Evolutionary conservation across 2,329 filamentous ascomycete genomes (phyloP).

Genomic region (Alternaria longipes): DNA sequence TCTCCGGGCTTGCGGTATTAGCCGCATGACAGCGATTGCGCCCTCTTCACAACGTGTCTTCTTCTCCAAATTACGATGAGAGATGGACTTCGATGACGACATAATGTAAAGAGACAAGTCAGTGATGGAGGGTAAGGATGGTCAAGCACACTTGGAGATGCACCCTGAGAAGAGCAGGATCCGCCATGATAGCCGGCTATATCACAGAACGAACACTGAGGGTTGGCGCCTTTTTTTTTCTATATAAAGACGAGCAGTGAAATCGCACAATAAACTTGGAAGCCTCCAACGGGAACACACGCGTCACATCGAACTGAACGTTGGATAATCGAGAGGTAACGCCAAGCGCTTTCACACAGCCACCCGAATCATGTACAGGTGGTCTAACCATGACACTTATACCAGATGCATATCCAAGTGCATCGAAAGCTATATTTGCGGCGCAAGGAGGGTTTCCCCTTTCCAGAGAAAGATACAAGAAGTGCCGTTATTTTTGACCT

Average conservation of each 20-base stretch:
- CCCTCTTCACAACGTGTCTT: background rate
- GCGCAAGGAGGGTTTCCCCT: background rate
- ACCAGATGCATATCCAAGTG: background rate
- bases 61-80: background rate
- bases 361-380: background rate
- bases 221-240: background rate
- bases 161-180: background rate
- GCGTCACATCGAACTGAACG: background rate
- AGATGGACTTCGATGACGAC: background rate
- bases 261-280: background rate
- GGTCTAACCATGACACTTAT: background rate
- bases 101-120: background rate
- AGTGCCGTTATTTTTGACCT: background rate
- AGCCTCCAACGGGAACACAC: background rate
- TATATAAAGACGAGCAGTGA: background rate
- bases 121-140: background rate
- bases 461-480: background rate
- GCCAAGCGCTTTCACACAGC: background rate
- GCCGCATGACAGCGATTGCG: slow-evolving; percentile 1
- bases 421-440: background rate
- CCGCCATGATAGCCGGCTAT: background rate
- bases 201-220: background rate
- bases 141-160: background rate
- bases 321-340: background rate
- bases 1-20: background rate